A percentile compares a stretch with the other conserved stretches of the same genome.
Evolutionary conservation across 169 alveolate genomes (phyloP).

Genomic region (Cryptosporidium canis): DNA sequence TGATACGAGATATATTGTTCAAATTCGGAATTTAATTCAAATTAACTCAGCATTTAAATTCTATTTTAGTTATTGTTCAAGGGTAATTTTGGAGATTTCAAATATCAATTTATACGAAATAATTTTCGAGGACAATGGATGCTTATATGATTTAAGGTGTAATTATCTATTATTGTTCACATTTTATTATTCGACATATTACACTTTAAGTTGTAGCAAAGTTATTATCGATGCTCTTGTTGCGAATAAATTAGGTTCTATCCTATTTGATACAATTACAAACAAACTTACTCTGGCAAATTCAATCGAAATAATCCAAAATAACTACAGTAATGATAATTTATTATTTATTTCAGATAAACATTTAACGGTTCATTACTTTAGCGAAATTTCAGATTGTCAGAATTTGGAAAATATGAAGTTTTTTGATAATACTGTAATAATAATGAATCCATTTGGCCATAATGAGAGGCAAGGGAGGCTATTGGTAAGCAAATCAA

Average conservation of each 20-base stretch:
- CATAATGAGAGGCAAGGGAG: neutral
- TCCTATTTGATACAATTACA: slow-evolving; percentile 1
- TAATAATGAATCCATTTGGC: slow-evolving; percentile 5
- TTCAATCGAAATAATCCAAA: neutral
- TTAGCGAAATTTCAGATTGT: neutral
- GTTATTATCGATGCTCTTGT: neutral
- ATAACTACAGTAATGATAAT: neutral
- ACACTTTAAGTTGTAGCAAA: neutral
- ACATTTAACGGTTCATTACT: neutral
- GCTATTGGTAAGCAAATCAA: neutral
- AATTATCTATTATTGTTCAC: neutral
- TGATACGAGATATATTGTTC: neutral
- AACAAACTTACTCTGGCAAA: neutral
- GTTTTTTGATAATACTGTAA: neutral
- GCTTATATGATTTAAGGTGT: neutral
- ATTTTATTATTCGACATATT: slow-evolving; percentile 29
- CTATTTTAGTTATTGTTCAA: neutral
- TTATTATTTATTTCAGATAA: neutral
- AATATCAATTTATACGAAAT: neutral
- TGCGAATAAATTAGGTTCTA: slow-evolving; percentile 12
- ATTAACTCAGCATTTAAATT: neutral
- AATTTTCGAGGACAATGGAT: neutral
- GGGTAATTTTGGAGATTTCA: neutral
- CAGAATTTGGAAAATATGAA: neutral
- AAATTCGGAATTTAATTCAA: neutral